Percentiles rank a stretch among this genome's conserved stretches.
Evolutionary conservation across 2,329 filamentous ascomycete species (phyloP).

Genomic region (Botrytis byssoidea): DNA sequence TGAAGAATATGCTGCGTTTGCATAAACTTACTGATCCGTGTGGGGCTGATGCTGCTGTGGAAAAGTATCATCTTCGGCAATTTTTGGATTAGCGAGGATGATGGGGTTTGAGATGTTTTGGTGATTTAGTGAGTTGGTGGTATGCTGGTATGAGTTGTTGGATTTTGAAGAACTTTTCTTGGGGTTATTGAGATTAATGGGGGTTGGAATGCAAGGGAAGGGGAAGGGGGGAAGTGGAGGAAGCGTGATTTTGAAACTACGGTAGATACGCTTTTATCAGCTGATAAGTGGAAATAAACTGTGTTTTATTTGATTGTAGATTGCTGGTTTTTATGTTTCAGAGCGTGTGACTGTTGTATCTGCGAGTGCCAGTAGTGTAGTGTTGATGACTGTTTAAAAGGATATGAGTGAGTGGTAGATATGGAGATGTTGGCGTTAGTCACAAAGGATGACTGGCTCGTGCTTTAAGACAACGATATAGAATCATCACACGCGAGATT

Average conservation of each 20-base stretch:
- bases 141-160: neutral
- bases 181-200: neutral
- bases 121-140: too few relatives aligned
- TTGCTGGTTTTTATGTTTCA: neutral
- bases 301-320: neutral
- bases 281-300: neutral
- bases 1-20: neutral
- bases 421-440: neutral
- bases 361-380: neutral
- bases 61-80: neutral
- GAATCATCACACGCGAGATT: neutral
- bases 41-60: neutral
- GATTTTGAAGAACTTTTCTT: neutral
- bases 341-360: neutral
- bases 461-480: neutral
- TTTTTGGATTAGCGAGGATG: neutral
- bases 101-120: neutral
- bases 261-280: neutral
- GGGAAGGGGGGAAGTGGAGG: neutral
- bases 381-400: neutral
- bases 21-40: fast-evolving
- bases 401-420: neutral
- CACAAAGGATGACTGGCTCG: neutral
- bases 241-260: neutral
- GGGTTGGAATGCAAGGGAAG: neutral